Conservation (phyloP, 192 early-diverging fungal species). For the Podila minutissima region DNA sequence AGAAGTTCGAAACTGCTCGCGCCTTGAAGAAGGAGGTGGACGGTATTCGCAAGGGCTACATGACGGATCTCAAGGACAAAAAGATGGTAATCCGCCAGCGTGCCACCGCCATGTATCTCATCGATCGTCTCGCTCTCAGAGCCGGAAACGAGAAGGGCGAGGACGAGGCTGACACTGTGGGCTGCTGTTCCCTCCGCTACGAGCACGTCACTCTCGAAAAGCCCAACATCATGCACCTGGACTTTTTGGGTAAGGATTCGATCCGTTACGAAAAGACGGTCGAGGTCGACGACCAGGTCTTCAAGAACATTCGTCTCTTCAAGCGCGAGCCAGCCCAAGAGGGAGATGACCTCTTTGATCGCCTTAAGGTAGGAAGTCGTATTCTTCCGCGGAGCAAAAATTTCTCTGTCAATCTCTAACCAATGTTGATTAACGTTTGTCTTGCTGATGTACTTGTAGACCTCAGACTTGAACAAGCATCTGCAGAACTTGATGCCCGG, state of each 20-base stretch:
- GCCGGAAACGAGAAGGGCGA: slow-evolving; percentile 98
- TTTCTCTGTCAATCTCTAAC: neutral
- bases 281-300: slow-evolving; percentile 88
- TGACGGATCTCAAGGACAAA: slow-evolving; percentile 80
- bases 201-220: slow-evolving; percentile 90
- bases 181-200: slow-evolving; percentile 95
- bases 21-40: slow-evolving; percentile 84
- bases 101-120: slow-evolving; percentile 95
- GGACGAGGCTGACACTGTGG: slow-evolving; percentile 98
- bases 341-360: slow-evolving; percentile 91
- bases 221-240: slow-evolving; percentile 89
- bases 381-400: neutral
- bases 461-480: slow-evolving; percentile 88
- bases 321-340: slow-evolving; percentile 79
- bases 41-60: slow-evolving; percentile 83
- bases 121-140: slow-evolving; percentile 92
- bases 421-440: neutral
- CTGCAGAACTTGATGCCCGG: slow-evolving; percentile 88
- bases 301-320: slow-evolving; percentile 93
- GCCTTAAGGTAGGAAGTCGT: slow-evolving; percentile 73
- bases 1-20: slow-evolving; percentile 97
- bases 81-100: slow-evolving; percentile 86
- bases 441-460: slow-evolving; percentile 49
- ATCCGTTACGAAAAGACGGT: slow-evolving; percentile 92
- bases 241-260: slow-evolving; percentile 98